A percentile compares a stretch with the other conserved stretches of the same genome.
Evolutionary conservation across 176 grass and related monocot species (phyloP).

Genomic region (Puya raimondii): DNA sequence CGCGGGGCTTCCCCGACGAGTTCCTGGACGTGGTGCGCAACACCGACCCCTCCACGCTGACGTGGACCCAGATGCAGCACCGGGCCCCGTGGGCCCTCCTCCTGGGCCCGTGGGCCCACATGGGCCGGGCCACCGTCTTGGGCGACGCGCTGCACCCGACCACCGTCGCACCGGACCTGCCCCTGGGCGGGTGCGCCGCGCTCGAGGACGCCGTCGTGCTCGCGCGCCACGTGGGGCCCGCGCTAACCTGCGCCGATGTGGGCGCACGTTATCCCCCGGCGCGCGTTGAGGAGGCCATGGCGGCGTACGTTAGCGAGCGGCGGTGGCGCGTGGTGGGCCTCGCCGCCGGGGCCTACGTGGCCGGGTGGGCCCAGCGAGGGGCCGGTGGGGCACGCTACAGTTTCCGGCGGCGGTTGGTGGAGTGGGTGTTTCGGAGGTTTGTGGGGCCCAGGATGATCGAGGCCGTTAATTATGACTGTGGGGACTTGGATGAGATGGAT

Average conservation of each 20-base stretch:
- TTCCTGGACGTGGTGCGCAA: conserved; percentile 4
- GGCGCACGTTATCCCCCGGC: not conserved
- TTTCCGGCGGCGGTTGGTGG: conserved; percentile 3
- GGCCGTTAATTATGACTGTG: conserved; percentile 23
- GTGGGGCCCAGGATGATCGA: conserved; percentile 18
- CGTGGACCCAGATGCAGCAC: conserved; percentile 20
- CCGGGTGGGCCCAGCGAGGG: conserved; percentile 11
- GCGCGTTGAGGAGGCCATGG: conserved; percentile 8
- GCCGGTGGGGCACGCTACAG: conserved; percentile 9
- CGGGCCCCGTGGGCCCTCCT: conserved; percentile 23
- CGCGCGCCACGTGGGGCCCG: conserved; percentile 11
- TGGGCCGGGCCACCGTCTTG: conserved; percentile 17
- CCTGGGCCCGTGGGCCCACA: not conserved
- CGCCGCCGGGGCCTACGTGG: conserved; percentile 22
- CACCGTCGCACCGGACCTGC: conserved; percentile 10
- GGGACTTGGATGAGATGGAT: conserved; percentile 10
- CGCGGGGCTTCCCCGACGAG: conserved; percentile 8
- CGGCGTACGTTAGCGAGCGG: conserved; percentile 13
- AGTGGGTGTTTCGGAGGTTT: conserved; percentile 21
- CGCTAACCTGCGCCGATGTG: not conserved
- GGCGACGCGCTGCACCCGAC: conserved; percentile 35
- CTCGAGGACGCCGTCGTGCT: conserved; percentile 35
- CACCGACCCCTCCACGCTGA: conserved; percentile 5
- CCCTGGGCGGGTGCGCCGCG: conserved; percentile 25
- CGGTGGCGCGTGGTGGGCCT: conserved; percentile 22